Evolutionary conservation across 2,329 filamentous ascomycete species (phyloP), one percentile per base, ranked within the genome.

Genomic region (Chalaropsis thielavioides): DNA sequence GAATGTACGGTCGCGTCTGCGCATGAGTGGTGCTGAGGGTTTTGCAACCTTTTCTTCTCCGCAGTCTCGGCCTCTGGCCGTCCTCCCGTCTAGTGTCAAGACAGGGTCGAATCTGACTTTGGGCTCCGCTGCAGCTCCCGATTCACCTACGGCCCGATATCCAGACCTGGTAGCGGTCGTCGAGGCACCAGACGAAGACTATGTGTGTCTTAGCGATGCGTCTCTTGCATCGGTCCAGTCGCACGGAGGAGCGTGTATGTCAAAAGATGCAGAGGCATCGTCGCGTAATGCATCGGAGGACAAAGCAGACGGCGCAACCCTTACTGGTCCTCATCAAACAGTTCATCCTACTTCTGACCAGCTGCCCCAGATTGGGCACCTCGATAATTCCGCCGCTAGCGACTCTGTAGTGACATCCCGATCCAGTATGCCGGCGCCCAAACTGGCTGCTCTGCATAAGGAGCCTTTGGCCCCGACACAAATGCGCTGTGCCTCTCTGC

Each of bases 1-100:
- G 41, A 68, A 68, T 58, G 68, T 67, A 38, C 67, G 68, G 7
- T 59, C 64, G 22, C 44, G 43, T 61, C 62, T 68, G 27, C 66
- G 68, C 59, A 64, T 67, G 13, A 64, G 64, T 27, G 61, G 62
- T 44, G 19, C 19, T 56, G 66, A 68, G 44, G 15, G 43, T 44
- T 27, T 22, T 46, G 27, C 19, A 22, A 27, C 49, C 49, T 22
- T 54, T 13, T 44, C 62, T n/a, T 27, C 49, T 17, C 46, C 38
- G 11, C 46, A 59, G 56, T 59, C 35, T 15, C 62, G 11, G 24
- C 51, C 22, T 31, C 62, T 35, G 54, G 31, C 31, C 15, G n/a
- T 46, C 54, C 24, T 35, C 31, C 27, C 15, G 11, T 27, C 54
- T 3, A 11, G 31, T 38, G 10, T 38, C 24, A 58, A 38, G 15